Conservation (phyloP, 2,329 filamentous ascomycete species). For the Colletotrichum chrysophilum region DNA sequence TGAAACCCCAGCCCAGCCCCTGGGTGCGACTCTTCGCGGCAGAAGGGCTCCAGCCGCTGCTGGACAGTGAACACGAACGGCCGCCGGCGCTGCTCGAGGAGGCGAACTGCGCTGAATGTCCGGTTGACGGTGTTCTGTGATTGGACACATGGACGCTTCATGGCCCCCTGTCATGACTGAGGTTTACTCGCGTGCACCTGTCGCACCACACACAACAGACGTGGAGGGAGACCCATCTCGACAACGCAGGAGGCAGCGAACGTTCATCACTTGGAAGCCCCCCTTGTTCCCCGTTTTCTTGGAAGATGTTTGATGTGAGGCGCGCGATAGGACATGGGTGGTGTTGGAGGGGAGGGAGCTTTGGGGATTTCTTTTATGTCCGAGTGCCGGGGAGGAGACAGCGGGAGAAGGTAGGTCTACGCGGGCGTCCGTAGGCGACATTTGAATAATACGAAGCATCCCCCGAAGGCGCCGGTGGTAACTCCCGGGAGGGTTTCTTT, state of each 20-base stretch:
- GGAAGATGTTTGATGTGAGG: constrained; percentile 15
- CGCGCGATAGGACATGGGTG: not conserved
- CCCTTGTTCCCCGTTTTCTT: not conserved
- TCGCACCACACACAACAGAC: not conserved
- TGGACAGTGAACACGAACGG: not conserved
- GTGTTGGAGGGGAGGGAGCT: not conserved
- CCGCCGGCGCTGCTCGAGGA: not conserved
- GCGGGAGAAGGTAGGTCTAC: not conserved
- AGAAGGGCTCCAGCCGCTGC: not conserved
- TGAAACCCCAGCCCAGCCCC: constrained; percentile 1
- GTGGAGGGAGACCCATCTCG: not conserved
- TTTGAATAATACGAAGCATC: not conserved
- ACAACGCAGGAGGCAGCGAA: not conserved
- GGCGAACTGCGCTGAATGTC: not conserved
- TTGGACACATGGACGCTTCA: not conserved
- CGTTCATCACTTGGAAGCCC: not conserved
- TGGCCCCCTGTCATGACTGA: not conserved
- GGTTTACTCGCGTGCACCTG: not conserved
- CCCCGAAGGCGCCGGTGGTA: not conserved
- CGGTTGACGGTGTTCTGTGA: not conserved
- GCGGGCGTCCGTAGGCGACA: not conserved
- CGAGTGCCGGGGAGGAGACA: not conserved
- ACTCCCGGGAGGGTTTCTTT: not conserved
- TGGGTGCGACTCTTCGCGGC: not conserved
- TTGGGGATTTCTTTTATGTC: not conserved